Percentiles rank a stretch among this genome's conserved stretches.
phyloP scores from a whole-genome alignment of 768 basidiomycete species.

The Termitomyces sp. region DNA sequence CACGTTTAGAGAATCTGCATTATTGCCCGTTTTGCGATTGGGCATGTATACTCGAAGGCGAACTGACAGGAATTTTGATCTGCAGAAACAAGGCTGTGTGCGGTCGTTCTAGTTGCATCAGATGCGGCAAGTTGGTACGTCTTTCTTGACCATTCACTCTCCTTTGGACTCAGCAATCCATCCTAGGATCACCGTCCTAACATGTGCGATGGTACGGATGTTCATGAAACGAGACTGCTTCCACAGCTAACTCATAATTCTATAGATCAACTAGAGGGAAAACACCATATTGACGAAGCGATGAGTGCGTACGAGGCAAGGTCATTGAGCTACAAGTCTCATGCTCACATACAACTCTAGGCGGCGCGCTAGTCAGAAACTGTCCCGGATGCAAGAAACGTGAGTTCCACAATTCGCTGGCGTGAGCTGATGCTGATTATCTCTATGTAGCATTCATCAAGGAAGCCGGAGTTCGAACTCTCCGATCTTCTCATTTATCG shows the following conservation, averaged over 20 bases:
- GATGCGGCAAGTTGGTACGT: slow-evolving; percentile 71
- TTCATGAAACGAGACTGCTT: neutral
- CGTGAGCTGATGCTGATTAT: neutral
- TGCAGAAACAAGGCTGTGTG: slow-evolving; percentile 67
- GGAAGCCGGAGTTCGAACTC: slow-evolving; percentile 62
- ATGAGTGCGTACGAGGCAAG: slow-evolving; percentile 64
- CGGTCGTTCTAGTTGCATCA: slow-evolving; percentile 71
- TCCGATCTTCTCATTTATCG: neutral
- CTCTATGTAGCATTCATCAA: slow-evolving; percentile 67
- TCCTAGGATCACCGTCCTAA: slow-evolving; percentile 77
- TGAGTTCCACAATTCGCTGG: slow-evolving; percentile 23
- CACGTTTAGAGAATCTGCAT: slow-evolving; percentile 78
- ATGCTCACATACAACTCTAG: slow-evolving; percentile 31
- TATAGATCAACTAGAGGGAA: slow-evolving; percentile 38
- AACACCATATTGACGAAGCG: slow-evolving; percentile 85
- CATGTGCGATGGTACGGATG: slow-evolving; percentile 64
- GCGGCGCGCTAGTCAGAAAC: slow-evolving; percentile 78
- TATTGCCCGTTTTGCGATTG: slow-evolving; percentile 92
- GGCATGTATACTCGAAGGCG: slow-evolving; percentile 68
- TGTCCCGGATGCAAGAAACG: slow-evolving; percentile 88
- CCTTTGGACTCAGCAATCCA: neutral
- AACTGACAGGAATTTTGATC: slow-evolving; percentile 60
- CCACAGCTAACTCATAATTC: neutral
- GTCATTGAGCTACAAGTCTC: neutral
- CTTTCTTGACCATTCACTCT: neutral